Evolutionary conservation across 495 filamentous ascomycete genomes (phyloP).

Genomic region (Neurospora tetrasperma): DNA sequence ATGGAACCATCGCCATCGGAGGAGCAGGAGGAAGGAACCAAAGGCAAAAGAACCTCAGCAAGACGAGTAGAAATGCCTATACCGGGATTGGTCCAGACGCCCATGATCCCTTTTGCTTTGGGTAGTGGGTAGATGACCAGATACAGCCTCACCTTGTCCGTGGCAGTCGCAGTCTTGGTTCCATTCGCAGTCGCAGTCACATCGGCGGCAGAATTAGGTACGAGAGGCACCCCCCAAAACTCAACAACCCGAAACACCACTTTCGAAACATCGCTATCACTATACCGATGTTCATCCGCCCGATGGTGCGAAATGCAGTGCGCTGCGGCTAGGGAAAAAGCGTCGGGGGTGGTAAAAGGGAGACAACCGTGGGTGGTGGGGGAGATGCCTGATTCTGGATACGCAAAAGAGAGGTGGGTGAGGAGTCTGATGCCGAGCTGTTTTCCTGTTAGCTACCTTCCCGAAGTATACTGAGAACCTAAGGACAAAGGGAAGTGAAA

Average conservation of each 20-base stretch:
- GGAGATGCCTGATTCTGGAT: background rate
- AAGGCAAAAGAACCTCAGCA: slow-evolving; percentile 26
- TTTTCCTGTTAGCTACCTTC: background rate
- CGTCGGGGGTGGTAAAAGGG: slow-evolving; percentile 19
- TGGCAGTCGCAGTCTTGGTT: no score
- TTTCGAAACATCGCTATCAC: slow-evolving; percentile 20
- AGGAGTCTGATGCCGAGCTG: slow-evolving; percentile 23
- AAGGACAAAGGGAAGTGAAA: background rate
- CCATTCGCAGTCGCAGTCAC: no score
- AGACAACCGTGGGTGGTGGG: slow-evolving; percentile 18
- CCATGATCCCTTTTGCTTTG: slow-evolving; percentile 18
- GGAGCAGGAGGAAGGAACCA: background rate
- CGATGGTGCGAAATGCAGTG: slow-evolving; percentile 17
- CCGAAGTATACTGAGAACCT: no score
- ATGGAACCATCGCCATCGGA: no score
- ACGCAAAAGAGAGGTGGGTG: slow-evolving; percentile 2
- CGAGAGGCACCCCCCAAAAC: background rate
- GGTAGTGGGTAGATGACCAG: slow-evolving; percentile 23
- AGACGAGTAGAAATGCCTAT: slow-evolving; percentile 28
- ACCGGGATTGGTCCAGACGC: slow-evolving; percentile 32
- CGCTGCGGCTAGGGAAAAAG: slow-evolving; percentile 10
- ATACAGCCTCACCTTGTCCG: slow-evolving; percentile 19
- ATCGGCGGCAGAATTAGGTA: background rate
- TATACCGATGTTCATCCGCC: slow-evolving; percentile 20
- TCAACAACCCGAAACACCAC: slow-evolving; percentile 28